These are phyloP conservation scores for Tetrahymena malaccensis DNA, from an alignment of 73 alveolate genomes.

Conservation along the genomic window DNA sequence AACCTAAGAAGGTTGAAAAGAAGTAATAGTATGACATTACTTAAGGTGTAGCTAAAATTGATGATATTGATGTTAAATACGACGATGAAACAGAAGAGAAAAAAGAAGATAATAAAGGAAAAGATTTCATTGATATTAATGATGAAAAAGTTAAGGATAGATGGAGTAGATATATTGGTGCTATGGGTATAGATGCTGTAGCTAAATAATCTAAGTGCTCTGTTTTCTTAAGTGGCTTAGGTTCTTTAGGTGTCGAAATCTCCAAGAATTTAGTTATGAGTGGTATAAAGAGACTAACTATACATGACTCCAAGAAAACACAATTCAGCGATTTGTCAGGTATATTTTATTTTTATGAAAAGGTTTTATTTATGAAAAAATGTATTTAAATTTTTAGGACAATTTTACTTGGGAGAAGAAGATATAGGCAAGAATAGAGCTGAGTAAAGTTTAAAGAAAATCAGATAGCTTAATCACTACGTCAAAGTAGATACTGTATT, in stretches of 20 bases:
- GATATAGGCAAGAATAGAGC: slow-evolving; percentile 80
- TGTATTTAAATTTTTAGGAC: slow-evolving; percentile 6
- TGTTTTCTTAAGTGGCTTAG: slow-evolving; percentile 78
- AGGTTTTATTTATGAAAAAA: too few species aligned
- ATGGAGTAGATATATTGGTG: slow-evolving; percentile 96
- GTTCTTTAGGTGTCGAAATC: slow-evolving; percentile 86
- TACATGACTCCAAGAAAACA: slow-evolving; percentile 70
- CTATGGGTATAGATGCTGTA: slow-evolving; percentile 97
- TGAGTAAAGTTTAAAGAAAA: slow-evolving; percentile 52
- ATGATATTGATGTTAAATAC: slow-evolving; percentile 71
- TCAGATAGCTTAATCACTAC: slow-evolving; percentile 76
- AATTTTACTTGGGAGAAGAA: slow-evolving; percentile 74
- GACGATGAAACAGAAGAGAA: slow-evolving; percentile 47
- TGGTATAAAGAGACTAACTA: slow-evolving; percentile 80
- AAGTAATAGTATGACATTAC: slow-evolving; percentile 45
- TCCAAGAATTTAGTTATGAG: slow-evolving; percentile 88
- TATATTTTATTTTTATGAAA: neutral
- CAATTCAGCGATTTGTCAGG: slow-evolving; percentile 53
- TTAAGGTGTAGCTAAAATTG: slow-evolving; percentile 61
- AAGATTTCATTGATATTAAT: slow-evolving; percentile 58
- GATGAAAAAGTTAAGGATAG: slow-evolving; percentile 90
- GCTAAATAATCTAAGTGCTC: slow-evolving; percentile 77
- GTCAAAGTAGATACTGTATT: slow-evolving; percentile 53
- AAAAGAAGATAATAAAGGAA: slow-evolving; percentile 33
- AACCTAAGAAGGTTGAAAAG: slow-evolving; percentile 34